Conservation (phyloP, 2,329 filamentous ascomycete genomes). For the Hypocrella siamensis region DNA sequence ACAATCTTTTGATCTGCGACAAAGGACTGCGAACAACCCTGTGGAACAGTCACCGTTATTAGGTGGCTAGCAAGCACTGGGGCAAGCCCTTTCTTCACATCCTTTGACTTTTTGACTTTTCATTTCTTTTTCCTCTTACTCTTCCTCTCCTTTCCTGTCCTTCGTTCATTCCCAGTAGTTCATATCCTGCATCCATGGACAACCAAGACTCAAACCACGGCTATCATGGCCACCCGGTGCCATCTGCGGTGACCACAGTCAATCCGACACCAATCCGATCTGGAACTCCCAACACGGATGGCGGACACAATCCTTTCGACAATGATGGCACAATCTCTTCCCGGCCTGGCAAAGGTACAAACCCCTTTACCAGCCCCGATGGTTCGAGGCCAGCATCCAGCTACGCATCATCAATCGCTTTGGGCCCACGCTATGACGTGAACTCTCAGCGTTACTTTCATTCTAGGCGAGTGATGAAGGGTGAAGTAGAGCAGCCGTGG, state of each 20-base stretch:
- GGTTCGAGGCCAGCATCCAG: constrained; percentile 31
- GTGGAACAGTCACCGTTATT: too few species aligned
- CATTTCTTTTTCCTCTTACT: too few species aligned
- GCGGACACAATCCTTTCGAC: constrained; percentile 24
- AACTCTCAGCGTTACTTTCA: constrained; percentile 48
- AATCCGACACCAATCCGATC: constrained; percentile 23
- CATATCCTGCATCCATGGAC: constrained; percentile 14
- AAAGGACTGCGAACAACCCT: too few species aligned
- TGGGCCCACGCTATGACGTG: constrained; percentile 19
- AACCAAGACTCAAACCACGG: constrained; percentile 9
- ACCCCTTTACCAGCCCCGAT: constrained; percentile 30
- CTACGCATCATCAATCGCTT: constrained; percentile 26
- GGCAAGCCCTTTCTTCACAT: not conserved
- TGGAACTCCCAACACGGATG: constrained; percentile 25
- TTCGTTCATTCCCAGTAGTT: not conserved
- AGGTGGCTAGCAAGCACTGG: too few species aligned
- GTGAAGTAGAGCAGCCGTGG: constrained; percentile 65
- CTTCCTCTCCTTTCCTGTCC: too few species aligned
- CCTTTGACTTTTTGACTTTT: too few species aligned
- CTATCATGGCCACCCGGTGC: constrained; percentile 13
- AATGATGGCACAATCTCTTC: constrained; percentile 20
- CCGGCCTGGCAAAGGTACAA: constrained; percentile 13
- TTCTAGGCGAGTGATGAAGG: constrained; percentile 57
- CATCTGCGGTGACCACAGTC: constrained; percentile 21
- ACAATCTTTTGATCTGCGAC: too few species aligned